Percentiles rank a stretch among this genome's conserved stretches.
Evolutionary conservation across 257 asterid genomes (phyloP).

Genomic region (Gentiana dahurica): DNA sequence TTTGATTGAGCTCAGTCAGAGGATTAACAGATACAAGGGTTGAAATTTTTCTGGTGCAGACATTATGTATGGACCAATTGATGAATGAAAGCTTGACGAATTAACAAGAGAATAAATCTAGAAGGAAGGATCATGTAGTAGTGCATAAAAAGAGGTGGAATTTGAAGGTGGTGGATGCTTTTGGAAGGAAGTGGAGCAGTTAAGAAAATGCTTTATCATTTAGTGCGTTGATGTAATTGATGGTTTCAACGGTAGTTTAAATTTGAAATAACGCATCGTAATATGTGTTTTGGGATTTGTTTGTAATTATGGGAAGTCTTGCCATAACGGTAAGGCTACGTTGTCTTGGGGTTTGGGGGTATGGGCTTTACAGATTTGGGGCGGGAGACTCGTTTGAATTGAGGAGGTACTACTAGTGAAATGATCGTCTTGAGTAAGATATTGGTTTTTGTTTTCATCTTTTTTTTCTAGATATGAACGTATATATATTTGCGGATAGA

Average conservation of each 20-base stretch:
- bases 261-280: conserved; percentile 60
- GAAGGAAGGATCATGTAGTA: background rate
- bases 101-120: conserved; percentile 5
- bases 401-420: background rate
- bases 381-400: conserved; percentile 16
- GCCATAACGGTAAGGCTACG: conserved; percentile 19
- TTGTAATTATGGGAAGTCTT: background rate
- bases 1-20: conserved; percentile 39
- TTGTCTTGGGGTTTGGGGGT: conserved; percentile 1
- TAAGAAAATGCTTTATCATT: conserved; percentile 12
- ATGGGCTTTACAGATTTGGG: background rate
- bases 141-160: background rate
- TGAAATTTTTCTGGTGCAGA: conserved; percentile 38
- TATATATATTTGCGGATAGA: no score
- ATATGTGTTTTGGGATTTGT: conserved; percentile 11
- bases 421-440: no score
- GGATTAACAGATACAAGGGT: conserved; percentile 48
- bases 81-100: background rate
- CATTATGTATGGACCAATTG: conserved; percentile 17
- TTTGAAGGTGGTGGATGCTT: background rate
- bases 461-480: no score
- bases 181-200: conserved; percentile 10
- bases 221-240: conserved; percentile 18
- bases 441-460: no score
- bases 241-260: conserved; percentile 46